Base-by-base conservation (phyloP, 805 yeast species). In the Ogataea philodendri region DNA sequence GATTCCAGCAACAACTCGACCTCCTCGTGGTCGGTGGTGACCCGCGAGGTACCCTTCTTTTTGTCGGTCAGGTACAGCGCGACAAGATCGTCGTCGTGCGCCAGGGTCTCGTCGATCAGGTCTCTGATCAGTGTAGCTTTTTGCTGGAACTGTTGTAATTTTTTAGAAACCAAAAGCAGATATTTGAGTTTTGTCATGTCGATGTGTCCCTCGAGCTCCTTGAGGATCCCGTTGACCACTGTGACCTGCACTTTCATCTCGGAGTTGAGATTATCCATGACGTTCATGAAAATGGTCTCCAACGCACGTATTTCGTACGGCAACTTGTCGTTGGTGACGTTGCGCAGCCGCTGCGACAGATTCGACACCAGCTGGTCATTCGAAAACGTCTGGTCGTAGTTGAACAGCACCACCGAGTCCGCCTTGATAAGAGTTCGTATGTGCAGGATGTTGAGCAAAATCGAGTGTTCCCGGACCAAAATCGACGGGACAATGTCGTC, bases 301-400 rank as follows among this genome's bases (percentile, higher is more conserved):
- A 93, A 56, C 0, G 97, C 98, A 30, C 95, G 67, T 53, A 89
- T 80, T 54, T 93, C 98, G 59, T 88, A 93, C 0, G 96, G 90
- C 13, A 87, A 64, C 2, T 60, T 49, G 10, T 57, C 59, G 10
- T 60, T 60, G 3, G 59, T 54, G 6, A 50, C 55, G 5, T 61
- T 52, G 18, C 59, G 43, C 26, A 76, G 56, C 21, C 69, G 63
- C 11, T 53, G 55, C 3, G 65, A 53, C 46, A 76, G 45, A 28
- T 67, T 73, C 21, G 62, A 58, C 9, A 74, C 52, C 31, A 76
- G 69, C n/a, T 60, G 50, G 9, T 66, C 62, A 33, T 66, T 67
- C 1, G 76, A 63, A 42, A 65, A 72, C 9, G 72, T 63, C 19
- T 70, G 57, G n/a, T 72, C 64, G 27, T 68, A 57, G 31, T 62